These are phyloP conservation scores for Fagopyrum homotropicum DNA, from an alignment of 148 eudicot genomes.

Conservation along the genomic window DNA sequence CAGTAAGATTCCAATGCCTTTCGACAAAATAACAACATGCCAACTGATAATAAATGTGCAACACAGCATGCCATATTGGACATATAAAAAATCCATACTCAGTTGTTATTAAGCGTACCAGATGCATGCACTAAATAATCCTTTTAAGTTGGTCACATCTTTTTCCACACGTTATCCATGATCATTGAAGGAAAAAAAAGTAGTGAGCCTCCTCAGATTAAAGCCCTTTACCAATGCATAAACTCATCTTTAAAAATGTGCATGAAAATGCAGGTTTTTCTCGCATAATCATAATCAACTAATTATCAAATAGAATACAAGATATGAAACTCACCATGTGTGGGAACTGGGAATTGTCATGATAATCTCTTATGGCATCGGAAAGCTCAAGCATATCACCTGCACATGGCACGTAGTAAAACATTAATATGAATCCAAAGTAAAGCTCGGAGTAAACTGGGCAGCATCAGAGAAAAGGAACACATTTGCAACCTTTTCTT, in stretches of 20 bases:
- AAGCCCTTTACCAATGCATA: slow-evolving; percentile 4
- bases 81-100: not conserved
- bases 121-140: not conserved
- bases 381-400: slow-evolving; percentile 94
- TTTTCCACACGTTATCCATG: not conserved
- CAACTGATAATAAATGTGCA: not conserved
- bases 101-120: not conserved
- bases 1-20: not conserved
- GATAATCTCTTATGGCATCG: slow-evolving; percentile 95
- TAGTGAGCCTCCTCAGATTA: not conserved
- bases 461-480: not conserved
- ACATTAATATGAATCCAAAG: not conserved
- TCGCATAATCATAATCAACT: not conserved
- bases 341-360: slow-evolving; percentile 72
- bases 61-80: not conserved
- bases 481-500: slow-evolving; percentile 27
- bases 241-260: not conserved
- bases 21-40: not conserved
- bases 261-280: not conserved
- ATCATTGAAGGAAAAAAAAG: not conserved
- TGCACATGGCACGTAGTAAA: slow-evolving; percentile 21
- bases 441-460: not conserved
- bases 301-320: not conserved
- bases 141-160: not conserved
- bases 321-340: slow-evolving; percentile 49